phyloP scores from a whole-genome alignment of 2,329 filamentous ascomycete genomes.

The Cladophialophora immunda region DNA sequence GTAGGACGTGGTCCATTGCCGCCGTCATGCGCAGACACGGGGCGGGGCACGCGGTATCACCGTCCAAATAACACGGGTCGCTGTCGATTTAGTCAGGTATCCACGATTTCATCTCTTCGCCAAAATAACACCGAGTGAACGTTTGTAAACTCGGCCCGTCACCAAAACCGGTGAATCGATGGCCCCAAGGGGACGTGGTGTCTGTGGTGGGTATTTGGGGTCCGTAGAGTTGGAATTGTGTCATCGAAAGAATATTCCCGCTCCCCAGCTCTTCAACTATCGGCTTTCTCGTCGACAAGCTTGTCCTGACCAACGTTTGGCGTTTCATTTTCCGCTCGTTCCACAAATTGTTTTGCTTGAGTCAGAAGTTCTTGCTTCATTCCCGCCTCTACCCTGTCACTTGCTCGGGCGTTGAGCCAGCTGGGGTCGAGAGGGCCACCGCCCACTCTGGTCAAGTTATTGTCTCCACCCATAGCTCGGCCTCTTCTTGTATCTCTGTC shows the following conservation, averaged over 20 bases:
- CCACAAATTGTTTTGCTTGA: slow-evolving; percentile 65
- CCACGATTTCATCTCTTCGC: too few species aligned
- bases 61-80: too few species aligned
- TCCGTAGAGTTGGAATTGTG: neutral
- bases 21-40: too few species aligned
- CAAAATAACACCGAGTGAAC: too few species aligned
- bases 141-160: too few species aligned
- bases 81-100: too few species aligned
- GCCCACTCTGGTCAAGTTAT: slow-evolving; percentile 54
- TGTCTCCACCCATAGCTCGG: slow-evolving; percentile 38
- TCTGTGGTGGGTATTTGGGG: too few species aligned
- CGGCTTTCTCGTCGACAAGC: slow-evolving; percentile 1
- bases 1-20: too few species aligned
- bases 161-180: too few species aligned
- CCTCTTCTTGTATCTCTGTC: slow-evolving; percentile 39
- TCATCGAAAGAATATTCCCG: neutral
- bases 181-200: too few species aligned
- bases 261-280: neutral
- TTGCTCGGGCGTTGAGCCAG: slow-evolving; percentile 81
- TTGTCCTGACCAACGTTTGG: neutral
- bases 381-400: slow-evolving; percentile 79
- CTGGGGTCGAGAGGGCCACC: slow-evolving; percentile 75
- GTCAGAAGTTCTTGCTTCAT: slow-evolving; percentile 85
- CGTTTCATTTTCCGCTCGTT: slow-evolving; percentile 35
- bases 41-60: too few species aligned